These are phyloP conservation scores for Taiwanofungus camphoratus DNA, from an alignment of 1,284 basidiomycete genomes.

Conservation along the genomic window DNA sequence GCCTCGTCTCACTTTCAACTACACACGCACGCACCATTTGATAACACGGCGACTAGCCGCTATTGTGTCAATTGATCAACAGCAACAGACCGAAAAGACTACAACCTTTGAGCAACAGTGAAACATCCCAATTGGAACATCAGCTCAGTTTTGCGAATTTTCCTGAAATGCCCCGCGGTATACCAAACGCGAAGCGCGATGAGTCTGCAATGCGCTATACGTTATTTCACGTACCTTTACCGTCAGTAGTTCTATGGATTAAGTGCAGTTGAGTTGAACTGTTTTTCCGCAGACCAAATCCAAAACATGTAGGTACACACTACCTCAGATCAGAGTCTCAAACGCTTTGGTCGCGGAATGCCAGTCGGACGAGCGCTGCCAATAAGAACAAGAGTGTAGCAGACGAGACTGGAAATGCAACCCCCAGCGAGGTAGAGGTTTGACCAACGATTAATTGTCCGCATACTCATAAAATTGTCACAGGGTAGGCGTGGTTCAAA, in stretches of 20 bases:
- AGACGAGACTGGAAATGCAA: slow-evolving; percentile 20
- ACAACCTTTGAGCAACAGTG: too few relatives aligned
- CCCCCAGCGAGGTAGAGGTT: slow-evolving; percentile 39
- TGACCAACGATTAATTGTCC: slow-evolving; percentile 14
- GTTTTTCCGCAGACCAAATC: slow-evolving; percentile 47
- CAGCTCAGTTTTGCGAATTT: too few relatives aligned
- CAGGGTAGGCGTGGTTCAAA: slow-evolving; percentile 63
- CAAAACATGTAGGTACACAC: slow-evolving; percentile 67
- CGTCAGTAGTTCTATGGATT: slow-evolving; percentile 38
- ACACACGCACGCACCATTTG: too few relatives aligned
- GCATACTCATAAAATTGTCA: slow-evolving; percentile 11
- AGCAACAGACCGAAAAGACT: too few relatives aligned
- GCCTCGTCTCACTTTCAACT: too few relatives aligned
- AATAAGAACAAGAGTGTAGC: slow-evolving; percentile 9
- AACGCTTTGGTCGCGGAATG: slow-evolving; percentile 67
- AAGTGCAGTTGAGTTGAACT: slow-evolving; percentile 6
- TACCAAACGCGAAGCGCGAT: slow-evolving; percentile 72
- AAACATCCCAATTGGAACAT: too few relatives aligned
- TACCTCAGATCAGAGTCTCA: slow-evolving; percentile 70
- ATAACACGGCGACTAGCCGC: too few relatives aligned
- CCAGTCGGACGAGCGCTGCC: slow-evolving; percentile 27
- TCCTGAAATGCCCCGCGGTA: slow-evolving; percentile 63
- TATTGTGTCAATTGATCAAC: too few relatives aligned
- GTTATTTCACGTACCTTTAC: slow-evolving; percentile 70
- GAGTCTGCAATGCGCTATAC: slow-evolving; percentile 77